Conservation (phyloP, 192 early-diverging fungal species). For the Diversispora eburnea region DNA sequence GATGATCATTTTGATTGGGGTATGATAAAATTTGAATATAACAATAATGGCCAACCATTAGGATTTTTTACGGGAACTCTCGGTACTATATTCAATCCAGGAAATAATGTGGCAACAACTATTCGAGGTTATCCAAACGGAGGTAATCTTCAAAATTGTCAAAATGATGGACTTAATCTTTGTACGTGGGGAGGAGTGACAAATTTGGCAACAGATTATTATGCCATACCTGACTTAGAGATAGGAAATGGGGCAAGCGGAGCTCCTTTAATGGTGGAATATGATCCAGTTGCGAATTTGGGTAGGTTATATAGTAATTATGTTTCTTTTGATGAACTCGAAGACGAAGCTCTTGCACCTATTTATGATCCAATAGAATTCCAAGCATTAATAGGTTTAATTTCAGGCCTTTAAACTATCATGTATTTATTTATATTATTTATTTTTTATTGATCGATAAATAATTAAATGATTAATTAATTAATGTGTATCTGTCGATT, state of each 20-base stretch:
- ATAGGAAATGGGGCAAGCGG: not conserved
- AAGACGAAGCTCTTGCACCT: not conserved
- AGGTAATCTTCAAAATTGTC: constrained; percentile 3
- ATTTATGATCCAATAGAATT: constrained; percentile 11
- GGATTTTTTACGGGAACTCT: constrained; percentile 1
- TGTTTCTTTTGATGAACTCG: constrained; percentile 1
- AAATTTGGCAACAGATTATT: not conserved
- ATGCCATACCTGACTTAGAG: not conserved
- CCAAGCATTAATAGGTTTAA: not conserved
- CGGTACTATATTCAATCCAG: no score
- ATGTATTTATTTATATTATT: constrained; percentile 2
- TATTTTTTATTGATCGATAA: not conserved
- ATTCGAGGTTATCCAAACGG: not conserved
- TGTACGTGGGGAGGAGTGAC: not conserved
- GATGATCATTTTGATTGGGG: constrained; percentile 2
- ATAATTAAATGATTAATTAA: not conserved
- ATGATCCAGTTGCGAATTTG: not conserved
- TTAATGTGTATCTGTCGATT: not conserved
- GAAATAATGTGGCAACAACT: not conserved
- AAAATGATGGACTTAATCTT: not conserved
- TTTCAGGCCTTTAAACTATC: not conserved
- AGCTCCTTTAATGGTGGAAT: not conserved
- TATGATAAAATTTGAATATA: not conserved
- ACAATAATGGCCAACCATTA: constrained; percentile 1
- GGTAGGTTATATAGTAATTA: not conserved